Conservation (phyloP, 1,139 yeast species). For the Taphrina deformans region DNA sequence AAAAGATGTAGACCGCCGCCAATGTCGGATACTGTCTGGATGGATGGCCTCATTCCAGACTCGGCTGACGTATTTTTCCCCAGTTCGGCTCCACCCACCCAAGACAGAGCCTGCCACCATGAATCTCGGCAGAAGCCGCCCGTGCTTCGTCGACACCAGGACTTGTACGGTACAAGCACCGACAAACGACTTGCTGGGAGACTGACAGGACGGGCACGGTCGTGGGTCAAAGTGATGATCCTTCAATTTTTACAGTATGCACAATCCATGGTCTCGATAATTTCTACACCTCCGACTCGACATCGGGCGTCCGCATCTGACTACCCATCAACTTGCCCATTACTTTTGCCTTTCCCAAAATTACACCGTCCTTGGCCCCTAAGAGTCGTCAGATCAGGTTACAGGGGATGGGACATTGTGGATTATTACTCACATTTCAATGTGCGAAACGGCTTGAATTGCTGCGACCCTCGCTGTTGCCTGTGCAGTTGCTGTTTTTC, state of each 20-base stretch:
- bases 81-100: not conserved
- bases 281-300: slow-evolving; percentile 3
- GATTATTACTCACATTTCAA: not conserved
- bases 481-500: slow-evolving; percentile 2
- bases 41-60: not conserved
- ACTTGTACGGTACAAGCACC: too few species aligned
- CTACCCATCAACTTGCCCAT: not conserved
- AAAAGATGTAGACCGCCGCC: not conserved
- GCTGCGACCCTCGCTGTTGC: slow-evolving; percentile 17
- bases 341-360: slow-evolving; percentile 7
- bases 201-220: too few species aligned
- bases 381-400: not conserved
- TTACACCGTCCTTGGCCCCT: slow-evolving; percentile 20
- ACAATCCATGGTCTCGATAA: not conserved
- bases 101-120: too few species aligned
- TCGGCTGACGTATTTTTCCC: not conserved
- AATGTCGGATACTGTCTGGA: not conserved
- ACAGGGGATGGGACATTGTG: not conserved
- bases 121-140: not conserved
- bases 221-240: not conserved
- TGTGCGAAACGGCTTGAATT: slow-evolving; percentile 17
- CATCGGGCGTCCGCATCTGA: slow-evolving; percentile 5
- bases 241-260: not conserved
- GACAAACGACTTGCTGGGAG: too few species aligned
- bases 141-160: too few species aligned